Evolutionary conservation across 805 yeast species (phyloP), one percentile per base, ranked within the genome.

Genomic region (Candida corydali): DNA sequence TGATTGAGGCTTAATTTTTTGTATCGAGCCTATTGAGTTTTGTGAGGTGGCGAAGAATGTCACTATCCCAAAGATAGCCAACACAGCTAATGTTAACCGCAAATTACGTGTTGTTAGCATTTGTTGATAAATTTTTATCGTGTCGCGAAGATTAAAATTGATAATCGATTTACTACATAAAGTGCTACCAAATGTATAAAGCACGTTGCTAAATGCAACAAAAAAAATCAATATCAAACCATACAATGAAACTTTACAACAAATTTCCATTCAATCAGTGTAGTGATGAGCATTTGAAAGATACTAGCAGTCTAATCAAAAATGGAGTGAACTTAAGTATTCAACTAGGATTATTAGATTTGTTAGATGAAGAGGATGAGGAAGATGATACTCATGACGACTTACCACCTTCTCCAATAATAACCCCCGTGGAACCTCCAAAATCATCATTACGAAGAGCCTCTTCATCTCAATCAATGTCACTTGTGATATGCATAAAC

Each of bases 31-130:
- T 32, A 68, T 54, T 20, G 65, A 52, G 34, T 55, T 47, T 30
- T 71, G 67, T 1, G 79, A 65, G 3, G 73, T 55, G 35, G 70
- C 66, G 36, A 80, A 61, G 46, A 78, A 66, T 26, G 72, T 58
- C 16, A 78, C 62, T 36, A 80, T 54, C 47, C 70, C 65, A 34
- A 80, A 55, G 20, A 78, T 55, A 17, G 74, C 73, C 29, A 77
- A 46, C 2, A 79, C 73, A 9, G 75, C 75, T 9, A 76, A 53
- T 11, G 75, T 45, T 42, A 75, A 68, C 41, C 84, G 76, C 47
- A 72, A 60, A 55, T 75, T 75, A 51, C 77, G 65, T 40, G 66
- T 59, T 46, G 69, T 54, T 47, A 65, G 43, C 66, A 65, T 57
- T 10, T 17, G 32, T 18, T 29, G 25, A 29, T 29, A 29, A 29